phyloP scores from a whole-genome alignment of 2,329 filamentous ascomycete species.

The Ceratocystis cacaofunesta region DNA sequence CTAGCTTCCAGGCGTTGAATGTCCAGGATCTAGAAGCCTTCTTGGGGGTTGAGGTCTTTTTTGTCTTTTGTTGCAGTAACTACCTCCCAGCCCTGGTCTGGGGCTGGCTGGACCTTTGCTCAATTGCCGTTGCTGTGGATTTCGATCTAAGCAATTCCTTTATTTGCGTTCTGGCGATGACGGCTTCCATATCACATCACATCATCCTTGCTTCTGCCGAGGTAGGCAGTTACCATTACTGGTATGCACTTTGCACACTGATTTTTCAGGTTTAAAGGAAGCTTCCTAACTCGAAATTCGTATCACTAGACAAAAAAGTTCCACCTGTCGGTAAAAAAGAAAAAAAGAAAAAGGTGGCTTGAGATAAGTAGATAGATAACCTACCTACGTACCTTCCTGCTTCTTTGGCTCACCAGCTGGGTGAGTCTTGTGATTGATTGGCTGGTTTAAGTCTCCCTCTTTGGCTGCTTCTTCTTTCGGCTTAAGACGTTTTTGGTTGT shows the following conservation, averaged over 20 bases:
- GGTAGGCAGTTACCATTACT: background rate
- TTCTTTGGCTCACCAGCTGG: background rate
- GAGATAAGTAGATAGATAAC: background rate
- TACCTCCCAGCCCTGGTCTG: constrained; percentile 1
- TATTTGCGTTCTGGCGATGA: background rate
- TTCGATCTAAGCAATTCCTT: background rate
- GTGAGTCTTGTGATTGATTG: background rate
- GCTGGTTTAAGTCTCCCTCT: background rate
- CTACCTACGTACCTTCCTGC: background rate
- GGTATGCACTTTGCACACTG: background rate
- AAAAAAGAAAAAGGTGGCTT: background rate
- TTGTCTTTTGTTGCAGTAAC: background rate
- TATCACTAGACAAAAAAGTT: background rate
- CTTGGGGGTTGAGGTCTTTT: constrained; percentile 4
- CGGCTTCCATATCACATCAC: background rate
- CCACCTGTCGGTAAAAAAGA: background rate
- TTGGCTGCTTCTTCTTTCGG: background rate
- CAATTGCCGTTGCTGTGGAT: background rate
- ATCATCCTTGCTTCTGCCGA: constrained; percentile 11
- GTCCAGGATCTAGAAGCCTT: background rate
- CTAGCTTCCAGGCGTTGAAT: background rate
- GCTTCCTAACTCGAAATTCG: background rate
- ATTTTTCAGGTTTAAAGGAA: background rate
- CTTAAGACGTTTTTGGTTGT: background rate
- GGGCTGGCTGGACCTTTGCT: background rate